These are phyloP conservation scores for Graphilbum fragrans DNA, from an alignment of 2,329 filamentous ascomycete genomes.

Conservation along the genomic window DNA sequence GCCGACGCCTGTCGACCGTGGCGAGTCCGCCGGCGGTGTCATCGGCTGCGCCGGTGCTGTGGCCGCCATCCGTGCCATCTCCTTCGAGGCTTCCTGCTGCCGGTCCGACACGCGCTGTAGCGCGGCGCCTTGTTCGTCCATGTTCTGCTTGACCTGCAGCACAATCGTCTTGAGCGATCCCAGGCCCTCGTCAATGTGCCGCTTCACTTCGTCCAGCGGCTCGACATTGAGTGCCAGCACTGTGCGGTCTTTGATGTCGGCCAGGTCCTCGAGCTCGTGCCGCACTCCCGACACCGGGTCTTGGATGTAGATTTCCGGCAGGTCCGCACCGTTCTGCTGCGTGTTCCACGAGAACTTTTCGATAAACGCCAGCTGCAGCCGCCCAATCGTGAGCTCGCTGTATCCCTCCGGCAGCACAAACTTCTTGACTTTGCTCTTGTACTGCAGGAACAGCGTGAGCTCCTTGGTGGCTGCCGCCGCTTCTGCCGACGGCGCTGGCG, in stretches of 20 bases:
- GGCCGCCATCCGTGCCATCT: slow-evolving; percentile 54
- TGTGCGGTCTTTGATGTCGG: slow-evolving; percentile 85
- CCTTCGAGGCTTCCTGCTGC: slow-evolving; percentile 79
- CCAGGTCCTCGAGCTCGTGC: slow-evolving; percentile 87
- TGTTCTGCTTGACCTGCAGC: slow-evolving; percentile 71
- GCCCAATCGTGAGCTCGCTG: slow-evolving; percentile 72
- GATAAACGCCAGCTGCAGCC: slow-evolving; percentile 90
- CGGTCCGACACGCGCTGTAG: slow-evolving; percentile 81
- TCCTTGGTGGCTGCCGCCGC: slow-evolving; percentile 52
- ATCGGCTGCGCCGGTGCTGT: slow-evolving; percentile 17
- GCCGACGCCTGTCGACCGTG: slow-evolving; percentile 24
- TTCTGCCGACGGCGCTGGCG: not conserved
- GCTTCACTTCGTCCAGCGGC: slow-evolving; percentile 87
- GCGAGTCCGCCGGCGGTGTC: slow-evolving; percentile 32
- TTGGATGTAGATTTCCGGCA: slow-evolving; percentile 97
- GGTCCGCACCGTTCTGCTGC: slow-evolving; percentile 79
- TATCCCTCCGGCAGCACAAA: slow-evolving; percentile 79
- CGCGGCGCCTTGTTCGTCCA: slow-evolving; percentile 71
- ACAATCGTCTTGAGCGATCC: slow-evolving; percentile 68
- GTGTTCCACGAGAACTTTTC: slow-evolving; percentile 99
- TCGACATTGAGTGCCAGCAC: slow-evolving; percentile 94
- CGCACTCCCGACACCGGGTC: slow-evolving; percentile 92
- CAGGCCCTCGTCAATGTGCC: slow-evolving; percentile 87
- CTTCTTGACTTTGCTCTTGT: slow-evolving; percentile 95
- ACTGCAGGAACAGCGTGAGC: slow-evolving; percentile 86